Evolutionary conservation across 164 flowering plant genomes (phyloP), one percentile per base, ranked within the genome.

Genomic region (Liriodendron chinense): DNA sequence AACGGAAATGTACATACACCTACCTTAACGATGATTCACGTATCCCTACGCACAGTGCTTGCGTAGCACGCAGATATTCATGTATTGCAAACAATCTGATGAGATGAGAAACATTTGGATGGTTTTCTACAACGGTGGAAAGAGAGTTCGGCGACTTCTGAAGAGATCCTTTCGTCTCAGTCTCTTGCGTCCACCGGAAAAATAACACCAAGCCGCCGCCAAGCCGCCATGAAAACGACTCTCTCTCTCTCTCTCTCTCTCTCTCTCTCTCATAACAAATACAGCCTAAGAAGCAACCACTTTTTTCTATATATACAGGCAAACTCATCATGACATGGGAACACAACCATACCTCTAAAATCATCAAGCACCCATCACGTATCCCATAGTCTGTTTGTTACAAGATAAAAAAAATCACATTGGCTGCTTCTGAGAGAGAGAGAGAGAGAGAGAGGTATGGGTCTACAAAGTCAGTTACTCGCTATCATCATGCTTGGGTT

Each of bases 151-250:
- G n/a, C 71, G 61, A 67, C 72, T 62, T 57, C 61, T 70, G 26
- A 20, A 70, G 68, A 65, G 25, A 63, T 61, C 62, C 53, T 84
- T 82, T 26, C 85, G 84, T 85, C 77, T 81, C 53, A 78, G 61
- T 78, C 74, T 79, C 78, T 77, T 68, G 62, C 56, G 66, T 61
- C 67, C 6, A 34, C 43, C 7, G 68, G 67, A 75, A 47, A 50
- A 56, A 65, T 23, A 61, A 53, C 62, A 68, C 14, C 67, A 43
- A 16, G 12, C 50, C 24, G n/a, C n/a, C 3, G 26, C 59, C 16
- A 53, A 65, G 70, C 77, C 67, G 62, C 72, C 66, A 71, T 21
- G 9, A 67, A 72, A 48, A 47, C 57, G 7, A 69, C 47, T n/a
- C 9, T 63, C 9, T 20, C 47, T 13, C 47, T 22, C 25, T 34